Base-by-base conservation (phyloP, 2,329 filamentous ascomycete genomes). In the Penicillium sp. region DNA sequence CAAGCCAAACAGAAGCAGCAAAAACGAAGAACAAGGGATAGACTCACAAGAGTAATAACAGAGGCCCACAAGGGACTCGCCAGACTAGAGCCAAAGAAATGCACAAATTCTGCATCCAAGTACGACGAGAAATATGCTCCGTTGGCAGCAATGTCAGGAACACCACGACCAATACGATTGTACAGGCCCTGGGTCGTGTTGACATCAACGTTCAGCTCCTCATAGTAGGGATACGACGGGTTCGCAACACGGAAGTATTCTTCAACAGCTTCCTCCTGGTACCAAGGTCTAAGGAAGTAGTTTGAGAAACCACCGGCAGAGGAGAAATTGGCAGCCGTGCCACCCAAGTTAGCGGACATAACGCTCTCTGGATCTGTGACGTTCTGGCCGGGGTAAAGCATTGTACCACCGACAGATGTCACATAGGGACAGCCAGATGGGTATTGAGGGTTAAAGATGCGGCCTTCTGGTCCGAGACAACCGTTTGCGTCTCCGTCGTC, bases 371-470 rank as follows among this genome's bases (percentile, higher is more conserved):
- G 50, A 48, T 68, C 64, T 9, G 65, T 52, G 24, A 65, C 56
- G 1, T 63, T 64, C 50, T 68, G 66, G 35, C 66, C 64, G 30
- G 52, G 18, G 55, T 71, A 66, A 52, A 73, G 52, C 65, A 65
- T 66, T 0, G 69, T 70, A 1, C 64, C 68, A 4, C 80, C 79
- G 1, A 82, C 78, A 3, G 74, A 67, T 0, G 78, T 77, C 14
- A 82, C 74, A 64, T 79, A 84, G 0, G 81, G 81, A 54, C 81
- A 83, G 24, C 71, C 73, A 0, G 74, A 74, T 26, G 79, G 78
- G 62, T 78, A 81, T 26, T 74, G 70, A 0, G 80, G 79, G 38
- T 75, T 74, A 66, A 81, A 83, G 21, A 78, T 74, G 33, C 71
- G 72, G 23, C 64, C 61, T 0, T 71, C 66, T 6, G 71, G 70